These are phyloP conservation scores for Oryza nivara DNA, from an alignment of 176 grass and related monocot species.

Conservation along the genomic window DNA sequence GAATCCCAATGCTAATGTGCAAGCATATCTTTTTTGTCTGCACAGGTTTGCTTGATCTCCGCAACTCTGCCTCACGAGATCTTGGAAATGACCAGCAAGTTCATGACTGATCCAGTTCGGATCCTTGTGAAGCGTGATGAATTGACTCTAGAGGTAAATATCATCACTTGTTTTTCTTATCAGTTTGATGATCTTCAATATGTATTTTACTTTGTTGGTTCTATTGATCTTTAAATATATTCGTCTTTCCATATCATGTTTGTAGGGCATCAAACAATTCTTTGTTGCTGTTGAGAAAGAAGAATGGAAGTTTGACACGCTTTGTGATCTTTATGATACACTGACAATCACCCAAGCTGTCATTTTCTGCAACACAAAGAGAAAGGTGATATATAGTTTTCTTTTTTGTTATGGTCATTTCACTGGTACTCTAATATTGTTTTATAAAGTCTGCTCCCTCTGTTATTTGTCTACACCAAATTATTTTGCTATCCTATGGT, in stretches of 20 bases:
- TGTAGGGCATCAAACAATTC: slow-evolving; percentile 95
- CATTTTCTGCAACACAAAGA: slow-evolving; percentile 97
- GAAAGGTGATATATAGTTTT: slow-evolving; percentile 52
- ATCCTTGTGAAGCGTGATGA: slow-evolving; percentile 99
- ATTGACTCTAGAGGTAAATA: slow-evolving; percentile 91
- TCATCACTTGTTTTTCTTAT: slow-evolving; percentile 10
- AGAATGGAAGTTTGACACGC: slow-evolving; percentile 98
- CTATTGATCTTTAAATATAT: background rate
- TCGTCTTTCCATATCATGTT: slow-evolving; percentile 8
- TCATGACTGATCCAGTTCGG: slow-evolving; percentile 87
- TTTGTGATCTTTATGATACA: slow-evolving; percentile 98
- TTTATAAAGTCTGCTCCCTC: background rate
- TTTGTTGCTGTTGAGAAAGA: slow-evolving; percentile 97
- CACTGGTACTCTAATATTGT: background rate
- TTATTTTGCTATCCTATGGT: background rate
- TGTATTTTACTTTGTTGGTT: background rate
- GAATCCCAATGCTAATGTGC: background rate
- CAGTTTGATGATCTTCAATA: background rate
- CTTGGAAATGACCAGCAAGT: slow-evolving; percentile 92
- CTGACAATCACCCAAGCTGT: slow-evolving; percentile 96
- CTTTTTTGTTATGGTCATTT: background rate
- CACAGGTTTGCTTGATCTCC: slow-evolving; percentile 75
- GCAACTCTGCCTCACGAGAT: slow-evolving; percentile 93
- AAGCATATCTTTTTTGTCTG: background rate
- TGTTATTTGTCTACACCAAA: background rate